Base-by-base conservation (phyloP, 495 filamentous ascomycete species). In the Filosporella fistucella region DNA sequence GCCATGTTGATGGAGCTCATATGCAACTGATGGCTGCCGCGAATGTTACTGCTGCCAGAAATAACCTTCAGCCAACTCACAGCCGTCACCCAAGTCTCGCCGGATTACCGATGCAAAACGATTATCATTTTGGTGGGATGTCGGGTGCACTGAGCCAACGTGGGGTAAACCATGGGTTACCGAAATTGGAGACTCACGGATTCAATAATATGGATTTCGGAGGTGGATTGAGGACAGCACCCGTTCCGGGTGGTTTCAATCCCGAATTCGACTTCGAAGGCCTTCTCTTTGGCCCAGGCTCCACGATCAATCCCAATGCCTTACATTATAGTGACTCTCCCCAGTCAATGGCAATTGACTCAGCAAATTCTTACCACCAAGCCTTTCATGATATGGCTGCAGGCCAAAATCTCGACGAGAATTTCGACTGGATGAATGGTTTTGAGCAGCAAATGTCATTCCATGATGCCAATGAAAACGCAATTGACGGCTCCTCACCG, bases 301-400 rank as follows among this genome's bases (percentile, higher is more conserved):
- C 71, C 10, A 77, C 75, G 30, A 87, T 99, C 66, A 97, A 99
- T 64, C 93, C 93, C 14, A 90, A 91, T 52, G 91, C 95, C 57
- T 79, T 99, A 41, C 91, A 97, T 64, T 93, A 93, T 62, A 88
- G 76, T 59, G 87, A 89, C 60, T 89, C 88, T 12, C 89, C 88
- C 18, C 83, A 82, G 41, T 76, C 75, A 30, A 83, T 84, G 71
- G 74, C 77, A 13, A 65, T 89, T 36, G 87, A 90, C 49, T 75
- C 84, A 20, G 72, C 80, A 7, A 91, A 89, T 24, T 86, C 87
- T 3, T 91, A 86, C 62, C 72, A 77, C 16, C 80, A 78, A 48
- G 80, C 73, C 41, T 78, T 82, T 58, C 70, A 77, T 40, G 79
- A 78, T 43, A 71, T 89, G 67, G 42, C 55, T 39, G 58, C 60